Evolutionary conservation across 495 filamentous ascomycete species (phyloP).

Genomic region (Penicillium canescens): DNA sequence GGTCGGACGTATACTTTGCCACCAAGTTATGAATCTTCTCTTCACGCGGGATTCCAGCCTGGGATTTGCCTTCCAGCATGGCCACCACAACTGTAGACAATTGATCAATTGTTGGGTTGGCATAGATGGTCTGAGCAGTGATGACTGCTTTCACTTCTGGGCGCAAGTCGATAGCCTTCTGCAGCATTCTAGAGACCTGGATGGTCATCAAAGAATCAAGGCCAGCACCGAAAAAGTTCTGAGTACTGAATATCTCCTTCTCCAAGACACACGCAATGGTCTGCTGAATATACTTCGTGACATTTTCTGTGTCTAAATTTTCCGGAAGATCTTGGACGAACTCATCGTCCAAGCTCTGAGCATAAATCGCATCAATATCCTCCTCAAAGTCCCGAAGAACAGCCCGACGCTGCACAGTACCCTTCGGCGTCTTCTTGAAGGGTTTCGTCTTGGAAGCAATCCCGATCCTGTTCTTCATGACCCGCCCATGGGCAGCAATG

Average conservation of each 20-base stretch:
- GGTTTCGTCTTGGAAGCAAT: conserved; percentile 50
- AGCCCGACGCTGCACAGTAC: conserved; percentile 34
- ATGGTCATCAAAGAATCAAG: conserved; percentile 39
- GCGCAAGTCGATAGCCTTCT: conserved; percentile 12
- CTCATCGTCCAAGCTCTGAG: conserved; percentile 11
- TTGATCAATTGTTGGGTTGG: conserved; percentile 28
- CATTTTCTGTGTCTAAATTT: conserved; percentile 8
- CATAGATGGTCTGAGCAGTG: conserved; percentile 29
- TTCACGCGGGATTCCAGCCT: conserved; percentile 11
- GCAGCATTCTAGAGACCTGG: conserved; percentile 23
- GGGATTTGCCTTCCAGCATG: conserved; percentile 17
- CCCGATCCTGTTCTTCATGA: conserved; percentile 25
- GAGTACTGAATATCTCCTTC: conserved; percentile 7
- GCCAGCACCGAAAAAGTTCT: conserved; percentile 28
- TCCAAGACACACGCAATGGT: conserved; percentile 14
- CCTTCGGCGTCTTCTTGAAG: conserved; percentile 55
- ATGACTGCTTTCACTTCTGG: conserved; percentile 9
- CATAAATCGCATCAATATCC: conserved; percentile 31
- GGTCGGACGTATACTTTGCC: conserved; percentile 21
- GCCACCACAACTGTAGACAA: conserved; percentile 17
- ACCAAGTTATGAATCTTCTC: conserved; percentile 20
- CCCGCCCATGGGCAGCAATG: conserved; percentile 24
- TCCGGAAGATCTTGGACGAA: conserved; percentile 11
- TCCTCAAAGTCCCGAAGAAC: conserved; percentile 25
- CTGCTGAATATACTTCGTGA: conserved; percentile 5